phyloP scores from a whole-genome alignment of 352 stramenopile species.

The Phytophthora pinifolia region DNA sequence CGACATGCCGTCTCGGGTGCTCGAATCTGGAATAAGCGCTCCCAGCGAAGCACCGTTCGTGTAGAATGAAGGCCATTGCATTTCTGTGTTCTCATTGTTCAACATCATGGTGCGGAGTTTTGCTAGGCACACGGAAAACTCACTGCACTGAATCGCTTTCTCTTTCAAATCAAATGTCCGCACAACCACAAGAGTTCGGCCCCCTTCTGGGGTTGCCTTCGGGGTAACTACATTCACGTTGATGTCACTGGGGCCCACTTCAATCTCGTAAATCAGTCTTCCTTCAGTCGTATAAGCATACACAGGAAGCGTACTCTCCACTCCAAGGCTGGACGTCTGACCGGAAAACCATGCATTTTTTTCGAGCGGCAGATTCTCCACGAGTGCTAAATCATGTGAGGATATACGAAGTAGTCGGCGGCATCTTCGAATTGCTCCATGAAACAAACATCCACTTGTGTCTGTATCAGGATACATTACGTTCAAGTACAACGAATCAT shows the following conservation, averaged over 20 bases:
- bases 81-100: conserved; percentile 4
- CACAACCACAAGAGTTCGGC: conserved; percentile 18
- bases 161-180: conserved; percentile 42
- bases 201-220: conserved; percentile 6
- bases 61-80: conserved; percentile 33
- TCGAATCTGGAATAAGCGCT: conserved; percentile 21
- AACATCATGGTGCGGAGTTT: conserved; percentile 12
- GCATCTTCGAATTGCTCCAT: conserved; percentile 11
- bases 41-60: conserved; percentile 31
- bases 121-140: conserved; percentile 11
- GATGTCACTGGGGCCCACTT: conserved; percentile 37
- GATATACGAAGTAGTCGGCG: conserved; percentile 27
- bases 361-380: conserved; percentile 21
- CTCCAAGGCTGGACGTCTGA: neutral
- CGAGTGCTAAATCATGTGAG: conserved; percentile 18
- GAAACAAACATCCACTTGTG: conserved; percentile 7
- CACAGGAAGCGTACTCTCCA: conserved; percentile 7
- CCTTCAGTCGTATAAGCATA: conserved; percentile 55
- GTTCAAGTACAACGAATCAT: conserved; percentile 47
- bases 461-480: conserved; percentile 33
- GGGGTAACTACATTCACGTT: conserved; percentile 41
- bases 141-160: conserved; percentile 24
- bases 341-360: neutral
- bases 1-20: conserved; percentile 1
- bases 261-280: conserved; percentile 53